Percentiles rank a stretch among this genome's conserved stretches.
phyloP scores from a whole-genome alignment of 352 stramenopile species.

The Pythium apleroticum region DNA sequence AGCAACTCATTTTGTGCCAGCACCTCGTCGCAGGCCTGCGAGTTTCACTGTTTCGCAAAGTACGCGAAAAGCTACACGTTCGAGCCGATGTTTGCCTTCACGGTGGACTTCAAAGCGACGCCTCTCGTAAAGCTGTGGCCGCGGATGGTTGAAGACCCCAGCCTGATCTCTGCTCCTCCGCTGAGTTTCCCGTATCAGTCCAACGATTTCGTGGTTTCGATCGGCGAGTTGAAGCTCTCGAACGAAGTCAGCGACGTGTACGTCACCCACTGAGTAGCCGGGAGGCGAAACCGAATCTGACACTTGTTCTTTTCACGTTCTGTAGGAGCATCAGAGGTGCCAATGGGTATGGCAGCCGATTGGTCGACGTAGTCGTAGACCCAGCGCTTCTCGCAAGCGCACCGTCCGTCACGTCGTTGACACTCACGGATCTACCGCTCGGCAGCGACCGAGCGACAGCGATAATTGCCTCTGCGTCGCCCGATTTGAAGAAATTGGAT shows the following conservation, averaged over 20 bases:
- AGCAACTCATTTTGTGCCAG: background rate
- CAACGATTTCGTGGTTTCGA: background rate
- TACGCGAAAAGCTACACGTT: too few species aligned
- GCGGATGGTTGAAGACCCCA: background rate
- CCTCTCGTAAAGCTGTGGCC: background rate
- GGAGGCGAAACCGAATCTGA: too few species aligned
- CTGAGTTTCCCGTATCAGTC: background rate
- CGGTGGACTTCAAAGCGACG: background rate
- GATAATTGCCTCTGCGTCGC: background rate
- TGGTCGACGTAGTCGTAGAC: background rate
- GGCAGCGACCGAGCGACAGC: background rate
- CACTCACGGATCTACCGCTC: background rate
- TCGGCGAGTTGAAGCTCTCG: background rate
- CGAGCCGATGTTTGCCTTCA: background rate
- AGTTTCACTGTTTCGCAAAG: conserved; percentile 1
- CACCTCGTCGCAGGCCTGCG: background rate
- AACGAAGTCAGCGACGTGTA: background rate
- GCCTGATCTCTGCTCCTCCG: background rate
- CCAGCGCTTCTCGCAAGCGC: background rate
- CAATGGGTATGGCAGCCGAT: background rate
- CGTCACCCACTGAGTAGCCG: too few species aligned
- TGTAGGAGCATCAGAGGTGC: too few species aligned
- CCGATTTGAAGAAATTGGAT: too few species aligned
- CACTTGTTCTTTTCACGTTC: too few species aligned
- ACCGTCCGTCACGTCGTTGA: background rate